Percentiles rank a stretch among this genome's conserved stretches.
Evolutionary conservation across 306 rosid genomes (phyloP).

Genomic region (Pueraria montana): DNA sequence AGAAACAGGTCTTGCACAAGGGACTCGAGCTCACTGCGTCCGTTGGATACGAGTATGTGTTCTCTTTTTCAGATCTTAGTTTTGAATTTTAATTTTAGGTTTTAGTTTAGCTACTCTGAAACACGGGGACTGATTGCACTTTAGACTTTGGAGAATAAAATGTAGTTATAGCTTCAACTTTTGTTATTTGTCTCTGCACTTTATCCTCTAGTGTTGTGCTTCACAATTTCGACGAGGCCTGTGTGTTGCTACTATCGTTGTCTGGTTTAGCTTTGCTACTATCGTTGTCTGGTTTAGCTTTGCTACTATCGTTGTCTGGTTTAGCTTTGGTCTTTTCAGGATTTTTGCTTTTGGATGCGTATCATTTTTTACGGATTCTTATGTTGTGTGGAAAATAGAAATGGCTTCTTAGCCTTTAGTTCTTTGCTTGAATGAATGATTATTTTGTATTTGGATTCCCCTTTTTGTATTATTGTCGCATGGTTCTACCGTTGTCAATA

Average conservation of each 20-base stretch:
- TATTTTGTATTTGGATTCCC: not conserved
- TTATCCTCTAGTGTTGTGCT: not conserved
- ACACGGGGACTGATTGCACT: not conserved
- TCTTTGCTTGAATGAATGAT: not conserved
- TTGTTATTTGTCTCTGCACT: too few species aligned
- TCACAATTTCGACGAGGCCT: not conserved
- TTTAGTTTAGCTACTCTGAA: not conserved
- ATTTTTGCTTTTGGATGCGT: not conserved
- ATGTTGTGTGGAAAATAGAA: not conserved
- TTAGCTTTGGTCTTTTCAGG: constrained; percentile 11
- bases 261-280: not conserved
- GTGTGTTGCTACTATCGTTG: not conserved
- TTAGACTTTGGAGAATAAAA: not conserved
- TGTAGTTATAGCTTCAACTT: too few species aligned
- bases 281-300: not conserved
- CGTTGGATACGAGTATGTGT: constrained; percentile 67
- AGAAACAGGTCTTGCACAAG: constrained; percentile 78
- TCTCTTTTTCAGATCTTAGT: not conserved
- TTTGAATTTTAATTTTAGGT: not conserved
- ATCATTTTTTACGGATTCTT: not conserved
- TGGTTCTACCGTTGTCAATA: not conserved
- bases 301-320: not conserved
- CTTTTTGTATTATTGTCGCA: not conserved
- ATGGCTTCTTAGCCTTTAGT: not conserved
- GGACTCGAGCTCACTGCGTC: constrained; percentile 86